Evolutionary conservation across 129 eudicot species (phyloP).

Genomic region (Oenanthe sinensis): DNA sequence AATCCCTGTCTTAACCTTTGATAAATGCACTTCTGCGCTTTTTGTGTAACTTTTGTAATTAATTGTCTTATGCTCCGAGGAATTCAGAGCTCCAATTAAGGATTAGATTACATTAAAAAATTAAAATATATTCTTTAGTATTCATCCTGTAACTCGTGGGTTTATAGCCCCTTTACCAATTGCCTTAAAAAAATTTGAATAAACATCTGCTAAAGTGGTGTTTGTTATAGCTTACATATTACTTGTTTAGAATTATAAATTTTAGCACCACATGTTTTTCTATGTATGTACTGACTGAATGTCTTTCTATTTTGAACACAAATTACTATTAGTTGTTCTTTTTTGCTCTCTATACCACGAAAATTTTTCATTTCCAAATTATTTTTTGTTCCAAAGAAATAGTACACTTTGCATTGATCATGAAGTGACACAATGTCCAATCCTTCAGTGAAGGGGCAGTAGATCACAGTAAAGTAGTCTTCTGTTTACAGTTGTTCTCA

Average conservation of each 20-base stretch:
- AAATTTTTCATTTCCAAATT: background rate
- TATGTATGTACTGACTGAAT: background rate
- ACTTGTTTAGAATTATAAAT: background rate
- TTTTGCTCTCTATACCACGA: background rate
- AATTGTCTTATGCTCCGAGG: background rate
- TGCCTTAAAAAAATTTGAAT: background rate
- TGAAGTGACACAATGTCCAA: background rate
- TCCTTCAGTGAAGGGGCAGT: background rate
- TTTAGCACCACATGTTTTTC: background rate
- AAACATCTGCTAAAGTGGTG: background rate
- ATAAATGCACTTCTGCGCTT: background rate
- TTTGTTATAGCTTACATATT: background rate
- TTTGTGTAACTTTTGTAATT: background rate
- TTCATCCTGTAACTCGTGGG: background rate
- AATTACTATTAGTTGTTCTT: background rate
- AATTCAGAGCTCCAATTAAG: background rate
- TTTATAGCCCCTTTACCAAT: background rate
- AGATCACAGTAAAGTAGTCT: background rate
- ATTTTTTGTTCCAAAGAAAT: background rate
- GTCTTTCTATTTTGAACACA: background rate
- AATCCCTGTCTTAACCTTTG: background rate
- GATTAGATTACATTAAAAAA: background rate
- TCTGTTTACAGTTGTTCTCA: background rate
- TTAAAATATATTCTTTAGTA: too few relatives aligned
- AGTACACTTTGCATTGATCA: background rate